Base-by-base conservation (phyloP, 208 protist genomes). In the Leishmania braziliensis region DNA sequence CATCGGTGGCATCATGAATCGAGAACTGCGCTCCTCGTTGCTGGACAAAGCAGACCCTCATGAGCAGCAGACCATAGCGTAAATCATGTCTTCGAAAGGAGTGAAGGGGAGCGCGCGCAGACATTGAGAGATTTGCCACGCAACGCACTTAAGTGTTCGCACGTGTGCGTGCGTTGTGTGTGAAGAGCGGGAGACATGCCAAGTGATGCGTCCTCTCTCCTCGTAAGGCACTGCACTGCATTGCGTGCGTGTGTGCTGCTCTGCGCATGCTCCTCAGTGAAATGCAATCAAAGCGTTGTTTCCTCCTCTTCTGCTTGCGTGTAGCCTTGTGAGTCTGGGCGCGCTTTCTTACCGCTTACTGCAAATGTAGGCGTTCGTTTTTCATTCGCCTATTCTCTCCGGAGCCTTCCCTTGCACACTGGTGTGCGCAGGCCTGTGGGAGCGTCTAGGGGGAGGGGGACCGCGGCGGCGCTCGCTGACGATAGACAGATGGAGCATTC, bases 1-100 rank as follows among this genome's bases (percentile, higher is more conserved):
- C 9, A 71, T 94, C 65, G 94, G 94, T 33, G 94, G 90, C n/a
- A 97, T 97, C 74, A 88, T 95, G 80, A 97, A 97, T 79, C 91
- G 92, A 51, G 77, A 94, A 71, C 78, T 97, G 83, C 91, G 94
- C 53, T 92, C 84, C n/a, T 75, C 83, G 16, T 74, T 95, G 58
- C 87, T 95, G 54, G 93, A 97, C 72, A 88, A 83, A 50, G 93
- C 88, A 10, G 93, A 96, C 68, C 89, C 88, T 0, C 36, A 75
- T 16, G 16, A 39, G 53, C 54, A 77, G 68, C 66, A 70, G 66
- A 54, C n/a, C 51, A 77, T 87, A 39, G 68, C 16, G 33, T 72
- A 65, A 76, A 60, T 14, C 20, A 14, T 62, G n/a, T 46, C 18
- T 8, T 12, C 3, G 70, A 26, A 33, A 53, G 5, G 70, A 5